Base-by-base conservation (phyloP, 179 eudicot genomes). In the Drosera spatulata region DNA sequence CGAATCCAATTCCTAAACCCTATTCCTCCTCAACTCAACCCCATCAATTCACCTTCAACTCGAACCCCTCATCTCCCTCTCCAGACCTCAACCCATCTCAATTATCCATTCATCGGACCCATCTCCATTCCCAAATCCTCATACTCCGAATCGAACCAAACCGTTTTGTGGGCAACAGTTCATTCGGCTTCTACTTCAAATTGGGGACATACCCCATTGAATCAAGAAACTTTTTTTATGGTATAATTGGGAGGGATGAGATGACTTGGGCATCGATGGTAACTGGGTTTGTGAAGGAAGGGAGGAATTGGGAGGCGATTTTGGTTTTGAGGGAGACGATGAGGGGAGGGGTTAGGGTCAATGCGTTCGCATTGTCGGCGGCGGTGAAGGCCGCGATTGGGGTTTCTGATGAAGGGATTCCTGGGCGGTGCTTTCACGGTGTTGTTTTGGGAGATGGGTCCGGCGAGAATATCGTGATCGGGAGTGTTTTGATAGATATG, bases 71-170 rank as follows among this genome's bases (percentile, higher is more conserved):
- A n/a, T 81, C 7, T 83, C 76, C 55, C 85, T 1, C 58, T 87
- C 43, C 97, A 90, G 65, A 71, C 90, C 9, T 78, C 85, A 13
- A 82, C 88, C 8, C 81, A 79, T 61, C 40, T 71, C 7, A 61
- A 69, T 10, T 69, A 77, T 5, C 77, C 79, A 58, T 54, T 58
- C 63, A 76, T 59, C 15, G 81, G 78, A 15, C 61, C 2, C 81
- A 73, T 61, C 59, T 77, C 37, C 81, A 77, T 49, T 57, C 68
- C 42, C 71, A 63, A 39, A 33, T 73, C 10, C 10, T 58, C 10
- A 77, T 73, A 73, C 64, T 66, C 1, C 70, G 78, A 11, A 50
- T 77, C 13, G 41, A 13, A 53, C 56, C 64, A 14, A 66, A 77
- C 42, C 58, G 68, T 14, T 69, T 77, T 33, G 81, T 77, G 61